These are phyloP conservation scores for Fusarium liriodendri DNA, from an alignment of 2,329 filamentous ascomycete genomes.

Conservation along the genomic window DNA sequence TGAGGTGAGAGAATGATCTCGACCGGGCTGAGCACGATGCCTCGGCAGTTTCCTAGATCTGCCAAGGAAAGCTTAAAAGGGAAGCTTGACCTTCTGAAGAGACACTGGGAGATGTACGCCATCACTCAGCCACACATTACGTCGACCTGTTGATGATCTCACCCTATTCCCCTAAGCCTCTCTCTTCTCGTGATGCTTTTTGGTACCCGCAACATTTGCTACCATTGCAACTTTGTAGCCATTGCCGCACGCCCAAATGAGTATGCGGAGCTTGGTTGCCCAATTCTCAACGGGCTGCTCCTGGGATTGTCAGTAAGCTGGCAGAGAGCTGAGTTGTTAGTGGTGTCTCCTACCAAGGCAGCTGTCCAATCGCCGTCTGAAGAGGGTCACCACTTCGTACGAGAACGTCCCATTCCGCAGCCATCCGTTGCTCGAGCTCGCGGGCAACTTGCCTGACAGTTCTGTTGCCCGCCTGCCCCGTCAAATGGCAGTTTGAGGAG, in stretches of 20 bases:
- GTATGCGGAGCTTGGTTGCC: not conserved
- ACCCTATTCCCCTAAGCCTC: not conserved
- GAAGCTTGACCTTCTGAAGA: not conserved
- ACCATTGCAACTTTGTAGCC: not conserved
- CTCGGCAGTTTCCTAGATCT: constrained; percentile 18
- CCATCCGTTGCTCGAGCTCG: not conserved
- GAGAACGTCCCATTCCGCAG: constrained; percentile 5
- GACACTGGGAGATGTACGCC: not conserved
- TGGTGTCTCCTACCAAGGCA: constrained; percentile 1
- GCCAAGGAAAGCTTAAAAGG: constrained; percentile 16
- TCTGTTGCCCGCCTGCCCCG: constrained; percentile 6
- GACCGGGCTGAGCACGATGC: constrained; percentile 9
- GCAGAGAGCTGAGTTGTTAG: constrained; percentile 25
- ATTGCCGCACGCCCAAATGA: constrained; percentile 29
- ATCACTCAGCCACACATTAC: not conserved
- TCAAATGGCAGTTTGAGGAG: constrained; percentile 19
- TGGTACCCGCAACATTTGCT: not conserved
- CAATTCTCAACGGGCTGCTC: not conserved
- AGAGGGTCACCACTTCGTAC: constrained; percentile 17
- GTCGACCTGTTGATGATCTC: not conserved
- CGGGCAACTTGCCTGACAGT: constrained; percentile 10
- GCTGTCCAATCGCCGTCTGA: constrained; percentile 21
- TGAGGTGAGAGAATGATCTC: not conserved
- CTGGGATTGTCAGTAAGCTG: not conserved
- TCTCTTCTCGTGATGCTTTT: not conserved